These are phyloP conservation scores for Pseudogymnoascus sp. DNA, from an alignment of 2,329 filamentous ascomycete genomes.

Conservation along the genomic window DNA sequence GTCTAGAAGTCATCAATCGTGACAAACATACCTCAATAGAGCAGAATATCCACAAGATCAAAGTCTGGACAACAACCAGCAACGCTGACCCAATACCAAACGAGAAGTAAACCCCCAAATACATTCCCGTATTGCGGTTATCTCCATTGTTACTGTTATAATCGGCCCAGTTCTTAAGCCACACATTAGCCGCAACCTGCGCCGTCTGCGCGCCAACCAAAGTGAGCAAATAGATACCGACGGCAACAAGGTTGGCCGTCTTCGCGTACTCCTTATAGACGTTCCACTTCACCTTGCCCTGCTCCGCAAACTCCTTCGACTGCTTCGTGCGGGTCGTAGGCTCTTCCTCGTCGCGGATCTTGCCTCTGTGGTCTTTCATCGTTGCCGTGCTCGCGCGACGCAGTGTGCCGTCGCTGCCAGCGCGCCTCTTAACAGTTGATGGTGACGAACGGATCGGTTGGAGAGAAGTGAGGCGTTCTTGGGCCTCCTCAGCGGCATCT, in stretches of 20 bases:
- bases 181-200: constrained; percentile 77
- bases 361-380: constrained; percentile 78
- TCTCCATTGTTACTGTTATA: constrained; percentile 57
- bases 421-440: constrained; percentile 46
- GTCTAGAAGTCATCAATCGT: constrained; percentile 21
- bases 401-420: constrained; percentile 70
- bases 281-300: constrained; percentile 96
- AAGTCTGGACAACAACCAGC: constrained; percentile 81
- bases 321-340: constrained; percentile 67
- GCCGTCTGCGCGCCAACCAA: constrained; percentile 74
- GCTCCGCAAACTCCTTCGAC: constrained; percentile 78
- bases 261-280: constrained; percentile 94
- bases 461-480: constrained; percentile 68
- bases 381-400: constrained; percentile 87
- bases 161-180: constrained; percentile 92
- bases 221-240: constrained; percentile 68
- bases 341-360: constrained; percentile 76
- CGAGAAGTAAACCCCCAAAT: constrained; percentile 90
- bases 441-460: constrained; percentile 56
- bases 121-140: constrained; percentile 77
- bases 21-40: constrained; percentile 74
- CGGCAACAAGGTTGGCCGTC: constrained; percentile 81
- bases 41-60: constrained; percentile 98
- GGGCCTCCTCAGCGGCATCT: constrained; percentile 66
- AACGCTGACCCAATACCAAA: constrained; percentile 82